Conservation (phyloP, 139 green algal species). For the Ettlia oleoabundans region DNA sequence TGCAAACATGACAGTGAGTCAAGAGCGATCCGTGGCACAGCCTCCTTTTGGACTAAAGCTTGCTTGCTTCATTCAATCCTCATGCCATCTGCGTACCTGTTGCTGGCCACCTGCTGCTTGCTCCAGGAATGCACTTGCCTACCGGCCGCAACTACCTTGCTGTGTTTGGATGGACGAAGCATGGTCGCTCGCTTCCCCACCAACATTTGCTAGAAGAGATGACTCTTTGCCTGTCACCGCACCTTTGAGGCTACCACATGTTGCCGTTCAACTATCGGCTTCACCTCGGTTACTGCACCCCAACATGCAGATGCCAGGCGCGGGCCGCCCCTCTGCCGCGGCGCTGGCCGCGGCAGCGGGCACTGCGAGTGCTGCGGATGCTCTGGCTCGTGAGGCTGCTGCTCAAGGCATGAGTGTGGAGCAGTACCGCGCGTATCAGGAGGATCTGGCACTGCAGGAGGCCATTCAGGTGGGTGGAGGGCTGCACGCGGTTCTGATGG, state of each 20-base stretch:
- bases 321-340: not conserved
- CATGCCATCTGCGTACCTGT: too few species aligned
- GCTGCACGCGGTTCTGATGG: not conserved
- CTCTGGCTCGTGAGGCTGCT: slow-evolving; percentile 7
- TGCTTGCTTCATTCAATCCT: too few species aligned
- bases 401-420: slow-evolving; percentile 24
- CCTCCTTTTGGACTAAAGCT: too few species aligned
- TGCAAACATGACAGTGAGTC: not conserved
- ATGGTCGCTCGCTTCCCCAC: too few species aligned
- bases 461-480: slow-evolving; percentile 6
- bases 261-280: too few species aligned
- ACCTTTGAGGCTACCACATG: not conserved
- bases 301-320: not conserved
- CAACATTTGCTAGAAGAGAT: too few species aligned
- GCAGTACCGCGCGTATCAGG: slow-evolving; percentile 23
- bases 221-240: too few species aligned
- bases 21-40: not conserved
- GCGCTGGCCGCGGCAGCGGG: not conserved
- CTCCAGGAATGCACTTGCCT: too few species aligned
- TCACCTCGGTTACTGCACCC: too few species aligned
- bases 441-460: slow-evolving; percentile 28
- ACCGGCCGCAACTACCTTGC: too few species aligned
- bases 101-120: too few species aligned
- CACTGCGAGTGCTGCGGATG: not conserved
- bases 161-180: too few species aligned